Conservation (phyloP, 345 rosid species). For the Euphorbia peplus region DNA sequence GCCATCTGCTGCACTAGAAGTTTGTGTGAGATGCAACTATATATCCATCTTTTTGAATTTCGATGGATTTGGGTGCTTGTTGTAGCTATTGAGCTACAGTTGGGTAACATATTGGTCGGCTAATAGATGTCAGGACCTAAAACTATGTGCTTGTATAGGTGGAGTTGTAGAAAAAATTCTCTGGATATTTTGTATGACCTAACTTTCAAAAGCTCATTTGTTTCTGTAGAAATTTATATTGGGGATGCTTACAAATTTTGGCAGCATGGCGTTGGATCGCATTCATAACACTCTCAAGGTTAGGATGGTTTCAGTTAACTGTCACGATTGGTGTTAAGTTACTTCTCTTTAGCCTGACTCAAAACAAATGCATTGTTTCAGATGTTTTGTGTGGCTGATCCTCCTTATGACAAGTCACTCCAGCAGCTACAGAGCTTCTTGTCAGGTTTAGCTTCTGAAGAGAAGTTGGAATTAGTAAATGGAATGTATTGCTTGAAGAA, state of each 20-base stretch:
- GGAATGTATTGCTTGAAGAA: slow-evolving; percentile 79
- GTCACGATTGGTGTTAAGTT: not conserved
- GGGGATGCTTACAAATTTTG: slow-evolving; percentile 97
- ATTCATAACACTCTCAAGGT: slow-evolving; percentile 94
- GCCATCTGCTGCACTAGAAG: not conserved
- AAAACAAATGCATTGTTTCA: slow-evolving; percentile 27
- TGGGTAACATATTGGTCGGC: not conserved
- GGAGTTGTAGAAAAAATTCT: not conserved
- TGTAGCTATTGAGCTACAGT: not conserved
- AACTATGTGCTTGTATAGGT: not conserved
- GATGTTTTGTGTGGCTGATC: slow-evolving; percentile 96
- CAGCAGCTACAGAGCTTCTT: slow-evolving; percentile 94
- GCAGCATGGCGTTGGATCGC: slow-evolving; percentile 83
- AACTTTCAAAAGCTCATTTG: slow-evolving; percentile 20
- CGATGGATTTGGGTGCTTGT: not conserved
- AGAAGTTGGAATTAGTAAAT: slow-evolving; percentile 80
- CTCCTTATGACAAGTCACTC: slow-evolving; percentile 82
- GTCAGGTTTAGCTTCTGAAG: slow-evolving; percentile 75
- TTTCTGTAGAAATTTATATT: slow-evolving; percentile 72
- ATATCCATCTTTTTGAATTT: no score
- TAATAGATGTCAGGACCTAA: not conserved
- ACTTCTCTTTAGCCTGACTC: not conserved
- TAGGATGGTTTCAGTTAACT: slow-evolving; percentile 15
- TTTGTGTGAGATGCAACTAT: no score
- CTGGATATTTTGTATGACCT: not conserved